phyloP scores from a whole-genome alignment of 2,329 filamentous ascomycete genomes.

The Neofusicoccum umdonicola region DNA sequence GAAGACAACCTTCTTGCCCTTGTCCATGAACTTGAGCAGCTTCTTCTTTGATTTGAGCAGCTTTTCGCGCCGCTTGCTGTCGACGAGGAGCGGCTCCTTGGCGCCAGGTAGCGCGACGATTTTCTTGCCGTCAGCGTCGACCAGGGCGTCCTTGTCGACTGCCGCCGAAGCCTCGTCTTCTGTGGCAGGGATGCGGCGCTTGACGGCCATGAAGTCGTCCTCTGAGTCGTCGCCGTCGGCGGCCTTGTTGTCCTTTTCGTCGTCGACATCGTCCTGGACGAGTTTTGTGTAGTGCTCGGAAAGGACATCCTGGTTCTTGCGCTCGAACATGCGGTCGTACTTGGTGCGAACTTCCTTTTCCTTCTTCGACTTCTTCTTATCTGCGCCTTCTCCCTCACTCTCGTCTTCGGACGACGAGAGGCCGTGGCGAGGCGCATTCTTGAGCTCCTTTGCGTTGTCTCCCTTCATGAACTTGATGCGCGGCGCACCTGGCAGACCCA shows the following conservation, averaged over 20 bases:
- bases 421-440: slow-evolving; percentile 75
- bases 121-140: slow-evolving; percentile 47
- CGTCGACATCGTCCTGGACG: slow-evolving; percentile 59
- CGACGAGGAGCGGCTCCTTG: slow-evolving; percentile 72
- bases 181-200: slow-evolving; percentile 75
- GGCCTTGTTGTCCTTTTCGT: slow-evolving; percentile 34
- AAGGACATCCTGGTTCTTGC: slow-evolving; percentile 91
- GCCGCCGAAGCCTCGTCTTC: slow-evolving; percentile 42
- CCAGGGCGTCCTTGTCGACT: slow-evolving; percentile 31
- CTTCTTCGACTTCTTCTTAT: slow-evolving; percentile 51
- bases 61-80: slow-evolving; percentile 94
- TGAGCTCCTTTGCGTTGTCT: slow-evolving; percentile 79
- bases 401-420: slow-evolving; percentile 58
- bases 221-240: slow-evolving; percentile 56
- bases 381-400: slow-evolving; percentile 45
- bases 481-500: slow-evolving; percentile 87
- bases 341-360: slow-evolving; percentile 82
- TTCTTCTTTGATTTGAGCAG: slow-evolving; percentile 94
- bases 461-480: slow-evolving; percentile 92
- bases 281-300: slow-evolving; percentile 92
- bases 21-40: slow-evolving; percentile 84
- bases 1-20: slow-evolving; percentile 80
- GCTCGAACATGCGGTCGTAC: slow-evolving; percentile 97
- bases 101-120: slow-evolving; percentile 65
- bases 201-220: slow-evolving; percentile 82